Evolutionary conservation across 345 rosid genomes (phyloP).

Genomic region (Acer negundo): DNA sequence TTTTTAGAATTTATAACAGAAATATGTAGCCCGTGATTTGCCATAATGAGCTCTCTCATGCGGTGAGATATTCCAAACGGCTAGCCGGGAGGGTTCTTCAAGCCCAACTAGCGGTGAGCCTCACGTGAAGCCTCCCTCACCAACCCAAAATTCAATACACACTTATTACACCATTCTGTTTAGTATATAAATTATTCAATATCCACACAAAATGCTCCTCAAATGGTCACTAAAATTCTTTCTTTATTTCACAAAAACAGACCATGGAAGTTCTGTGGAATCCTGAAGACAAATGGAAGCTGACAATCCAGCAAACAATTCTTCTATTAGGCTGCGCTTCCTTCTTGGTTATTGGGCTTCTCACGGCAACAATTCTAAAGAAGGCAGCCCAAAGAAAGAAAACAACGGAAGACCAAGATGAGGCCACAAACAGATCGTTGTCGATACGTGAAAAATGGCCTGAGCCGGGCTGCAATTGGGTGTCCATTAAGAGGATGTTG

Average conservation of each 20-base stretch:
- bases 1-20: conserved; percentile 15
- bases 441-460: conserved; percentile 2
- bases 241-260: background rate
- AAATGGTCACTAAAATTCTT: background rate
- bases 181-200: background rate
- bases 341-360: conserved; percentile 43
- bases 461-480: conserved; percentile 37
- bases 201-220: background rate
- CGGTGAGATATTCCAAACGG: conserved; percentile 36
- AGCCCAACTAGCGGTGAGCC: conserved; percentile 42
- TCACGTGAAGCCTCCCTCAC: conserved; percentile 48
- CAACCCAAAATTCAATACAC: conserved; percentile 10
- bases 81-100: background rate
- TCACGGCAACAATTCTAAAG: conserved; percentile 41
- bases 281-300: conserved; percentile 62
- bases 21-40: conserved; percentile 29
- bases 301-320: conserved; percentile 54
- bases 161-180: background rate
- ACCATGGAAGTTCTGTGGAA: conserved; percentile 75
- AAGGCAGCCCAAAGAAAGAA: conserved; percentile 37
- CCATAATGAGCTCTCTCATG: conserved; percentile 9
- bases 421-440: background rate
- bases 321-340: conserved; percentile 51
- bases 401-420: conserved; percentile 11
- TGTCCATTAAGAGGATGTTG: conserved; percentile 44